Evolutionary conservation across 2,329 filamentous ascomycete genomes (phyloP).

Genomic region (Fusarium sp.): DNA sequence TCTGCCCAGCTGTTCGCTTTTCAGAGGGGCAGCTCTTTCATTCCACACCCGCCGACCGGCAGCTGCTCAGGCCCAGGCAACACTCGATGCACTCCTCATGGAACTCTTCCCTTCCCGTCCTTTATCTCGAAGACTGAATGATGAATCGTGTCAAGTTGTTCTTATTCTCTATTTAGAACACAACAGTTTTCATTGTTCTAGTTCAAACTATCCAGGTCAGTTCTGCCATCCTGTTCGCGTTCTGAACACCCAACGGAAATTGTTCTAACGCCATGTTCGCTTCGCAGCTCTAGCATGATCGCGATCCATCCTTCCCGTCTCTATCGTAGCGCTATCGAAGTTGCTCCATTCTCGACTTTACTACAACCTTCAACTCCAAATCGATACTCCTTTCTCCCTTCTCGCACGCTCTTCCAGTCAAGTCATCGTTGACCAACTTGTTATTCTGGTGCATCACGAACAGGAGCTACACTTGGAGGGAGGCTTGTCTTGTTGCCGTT

Average conservation of each 20-base stretch:
- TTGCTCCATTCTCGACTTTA: background rate
- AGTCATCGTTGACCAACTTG: background rate
- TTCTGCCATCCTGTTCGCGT: background rate
- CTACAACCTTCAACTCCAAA: background rate
- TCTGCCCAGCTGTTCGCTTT: background rate
- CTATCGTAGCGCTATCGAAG: background rate
- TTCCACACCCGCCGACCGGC: background rate
- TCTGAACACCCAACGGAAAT: constrained; percentile 7
- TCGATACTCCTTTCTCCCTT: background rate
- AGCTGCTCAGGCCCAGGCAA: background rate
- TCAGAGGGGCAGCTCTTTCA: background rate
- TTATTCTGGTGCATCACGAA: background rate
- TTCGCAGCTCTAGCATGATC: background rate
- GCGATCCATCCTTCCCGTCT: background rate
- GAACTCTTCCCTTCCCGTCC: background rate
- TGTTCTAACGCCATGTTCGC: background rate
- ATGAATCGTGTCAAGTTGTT: background rate
- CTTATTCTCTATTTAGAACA: background rate
- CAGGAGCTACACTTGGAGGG: background rate
- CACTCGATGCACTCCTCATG: background rate
- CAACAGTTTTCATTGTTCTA: background rate
- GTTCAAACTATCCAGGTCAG: constrained; percentile 15
- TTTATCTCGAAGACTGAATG: background rate
- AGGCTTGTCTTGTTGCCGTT: too few species aligned
- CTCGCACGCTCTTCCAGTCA: background rate